Base-by-base conservation (phyloP, 495 filamentous ascomycete species). In the Podospora didyma region DNA sequence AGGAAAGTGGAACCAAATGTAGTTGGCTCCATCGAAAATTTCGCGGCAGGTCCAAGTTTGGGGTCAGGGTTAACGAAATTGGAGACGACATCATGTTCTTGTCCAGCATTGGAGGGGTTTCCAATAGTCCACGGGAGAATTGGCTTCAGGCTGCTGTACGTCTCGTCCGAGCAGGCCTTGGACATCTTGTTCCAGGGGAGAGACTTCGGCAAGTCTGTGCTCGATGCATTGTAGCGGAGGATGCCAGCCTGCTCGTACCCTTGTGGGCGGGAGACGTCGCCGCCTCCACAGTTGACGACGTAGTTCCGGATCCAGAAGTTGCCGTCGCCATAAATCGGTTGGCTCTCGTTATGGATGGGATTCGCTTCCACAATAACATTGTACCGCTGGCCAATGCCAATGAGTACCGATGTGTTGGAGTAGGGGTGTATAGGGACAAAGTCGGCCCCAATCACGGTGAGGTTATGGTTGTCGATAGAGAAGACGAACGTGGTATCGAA, bases 321-420 rank as follows among this genome's bases (percentile, higher is more conserved):
- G 10, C 20, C 11, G 14, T 47, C 16, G 47, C 1, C 12, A 28
- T 87, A 57, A 17, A 88, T 84, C 5, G 82, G 85, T 21, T 60
- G 72, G 61, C 83, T 85, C 54, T 83, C 76, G 26, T 47, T 24
- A 22, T 75, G 70, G 2, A 62, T 59, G 49, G 81, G 73, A 51
- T 82, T 74, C 5, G 84, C 85, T 35, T 77, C 75, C 22, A 89
- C 73, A 53, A 89, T 77, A n/a, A 88, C 70, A 57, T 88, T 78
- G 68, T 86, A 87, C 23, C 86, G 75, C 67, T 89, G 84, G 7
- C 82, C 85, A 61, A 88, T 86, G 39, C 63, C 78, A 34, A 89
- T 73, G 11, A 69, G 64, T 5, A 86, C 51, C 7, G 71, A 65
- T 6, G 70, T 60, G 24, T 57, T 57, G 7, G 20, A 19, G 23